Evolutionary conservation across 192 early-diverging fungal genomes (phyloP).

Genomic region (Linnemannia hyalina): DNA sequence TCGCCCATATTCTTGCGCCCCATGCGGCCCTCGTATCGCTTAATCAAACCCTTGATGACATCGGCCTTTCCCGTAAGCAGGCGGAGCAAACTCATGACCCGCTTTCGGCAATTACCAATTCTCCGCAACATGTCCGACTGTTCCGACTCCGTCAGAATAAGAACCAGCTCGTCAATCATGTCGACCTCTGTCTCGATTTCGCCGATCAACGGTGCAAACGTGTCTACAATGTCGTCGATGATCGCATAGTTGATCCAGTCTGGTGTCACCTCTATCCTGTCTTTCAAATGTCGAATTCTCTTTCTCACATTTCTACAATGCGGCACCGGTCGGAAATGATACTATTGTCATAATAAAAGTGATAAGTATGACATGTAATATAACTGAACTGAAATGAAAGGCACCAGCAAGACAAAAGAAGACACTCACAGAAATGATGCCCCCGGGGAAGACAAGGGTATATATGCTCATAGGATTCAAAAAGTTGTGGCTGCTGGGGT

Average conservation of each 20-base stretch:
- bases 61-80: slow-evolving; percentile 66
- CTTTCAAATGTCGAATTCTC: slow-evolving; percentile 78
- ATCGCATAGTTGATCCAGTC: slow-evolving; percentile 75
- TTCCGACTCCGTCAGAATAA: slow-evolving; percentile 81
- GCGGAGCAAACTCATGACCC: slow-evolving; percentile 62
- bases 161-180: slow-evolving; percentile 84
- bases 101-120: slow-evolving; percentile 65
- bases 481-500: slow-evolving; percentile 48
- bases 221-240: slow-evolving; percentile 86
- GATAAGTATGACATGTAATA: background rate
- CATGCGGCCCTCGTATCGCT: slow-evolving; percentile 64
- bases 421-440: slow-evolving; percentile 62
- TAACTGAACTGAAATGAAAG: background rate
- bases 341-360: slow-evolving; percentile 52
- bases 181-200: slow-evolving; percentile 85
- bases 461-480: slow-evolving; percentile 62
- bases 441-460: slow-evolving; percentile 62
- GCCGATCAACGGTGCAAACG: slow-evolving; percentile 80
- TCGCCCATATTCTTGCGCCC: slow-evolving; percentile 63
- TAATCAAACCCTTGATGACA: slow-evolving; percentile 69
- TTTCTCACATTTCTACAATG: slow-evolving; percentile 77
- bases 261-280: slow-evolving; percentile 76
- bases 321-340: slow-evolving; percentile 71
- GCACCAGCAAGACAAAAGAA: background rate
- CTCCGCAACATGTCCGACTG: slow-evolving; percentile 66